Evolutionary conservation across 345 rosid species (phyloP).

Genomic region (Erysimum cheiranthoides): DNA sequence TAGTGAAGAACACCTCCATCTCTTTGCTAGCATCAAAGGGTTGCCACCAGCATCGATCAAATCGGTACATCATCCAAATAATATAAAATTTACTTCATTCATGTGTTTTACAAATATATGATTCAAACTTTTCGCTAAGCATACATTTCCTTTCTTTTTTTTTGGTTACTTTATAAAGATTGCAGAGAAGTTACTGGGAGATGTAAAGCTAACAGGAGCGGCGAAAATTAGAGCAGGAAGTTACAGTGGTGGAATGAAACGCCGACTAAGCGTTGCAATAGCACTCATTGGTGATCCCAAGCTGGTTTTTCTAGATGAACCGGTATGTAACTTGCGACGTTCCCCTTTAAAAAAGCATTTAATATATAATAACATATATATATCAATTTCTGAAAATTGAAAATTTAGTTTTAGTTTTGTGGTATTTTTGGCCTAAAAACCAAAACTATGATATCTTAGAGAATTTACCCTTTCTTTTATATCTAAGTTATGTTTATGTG

Average conservation of each 20-base stretch:
- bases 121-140: neutral
- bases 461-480: neutral
- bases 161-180: slow-evolving; percentile 47
- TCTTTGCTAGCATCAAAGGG: slow-evolving; percentile 88
- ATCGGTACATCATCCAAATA: slow-evolving; percentile 50
- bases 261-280: slow-evolving; percentile 89
- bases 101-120: slow-evolving; percentile 3
- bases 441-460: no score
- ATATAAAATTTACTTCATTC: slow-evolving; percentile 6
- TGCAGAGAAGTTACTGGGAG: slow-evolving; percentile 62
- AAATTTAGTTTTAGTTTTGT: no score
- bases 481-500: slow-evolving; percentile 3
- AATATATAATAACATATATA: neutral
- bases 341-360: neutral
- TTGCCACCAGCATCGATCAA: slow-evolving; percentile 66
- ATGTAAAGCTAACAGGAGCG: slow-evolving; percentile 73
- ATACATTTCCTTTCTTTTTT: neutral
- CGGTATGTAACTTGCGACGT: slow-evolving; percentile 49
- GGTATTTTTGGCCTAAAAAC: no score
- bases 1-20: slow-evolving; percentile 82
- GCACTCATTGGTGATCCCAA: slow-evolving; percentile 90
- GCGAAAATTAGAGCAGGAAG: slow-evolving; percentile 79
- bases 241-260: slow-evolving; percentile 97
- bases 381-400: neutral
- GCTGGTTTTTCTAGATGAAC: slow-evolving; percentile 87